Evolutionary conservation across 164 flowering plant genomes (phyloP).

Genomic region (Tetracentron sinense): DNA sequence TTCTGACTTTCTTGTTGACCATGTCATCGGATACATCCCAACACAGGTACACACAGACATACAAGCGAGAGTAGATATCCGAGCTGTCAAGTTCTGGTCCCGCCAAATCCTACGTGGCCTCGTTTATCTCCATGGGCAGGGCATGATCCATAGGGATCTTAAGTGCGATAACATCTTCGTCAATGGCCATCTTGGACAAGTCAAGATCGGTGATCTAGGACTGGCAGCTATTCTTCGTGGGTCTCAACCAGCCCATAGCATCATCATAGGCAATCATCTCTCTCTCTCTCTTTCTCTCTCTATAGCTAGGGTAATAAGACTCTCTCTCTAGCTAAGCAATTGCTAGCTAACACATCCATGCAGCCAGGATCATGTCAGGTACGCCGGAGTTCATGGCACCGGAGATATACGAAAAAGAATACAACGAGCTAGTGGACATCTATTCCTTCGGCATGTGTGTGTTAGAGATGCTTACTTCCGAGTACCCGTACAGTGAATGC

Average conservation of each 20-base stretch:
- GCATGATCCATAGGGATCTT: slow-evolving; percentile 90
- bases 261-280: slow-evolving; percentile 60
- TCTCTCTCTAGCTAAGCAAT: background rate
- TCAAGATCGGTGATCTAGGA: slow-evolving; percentile 93
- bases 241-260: slow-evolving; percentile 75
- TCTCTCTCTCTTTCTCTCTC: background rate
- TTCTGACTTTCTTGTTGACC: background rate
- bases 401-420: slow-evolving; percentile 83
- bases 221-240: slow-evolving; percentile 74
- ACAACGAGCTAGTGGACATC: slow-evolving; percentile 80
- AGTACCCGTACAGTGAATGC: slow-evolving; percentile 88
- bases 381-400: slow-evolving; percentile 99
- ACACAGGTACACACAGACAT: slow-evolving; percentile 62
- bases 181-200: slow-evolving; percentile 90
- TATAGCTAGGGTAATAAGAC: too few relatives aligned
- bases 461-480: slow-evolving; percentile 83
- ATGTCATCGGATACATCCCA: background rate
- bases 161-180: slow-evolving; percentile 94
- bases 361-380: slow-evolving; percentile 49
- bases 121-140: slow-evolving; percentile 68
- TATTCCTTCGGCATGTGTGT: slow-evolving; percentile 97
- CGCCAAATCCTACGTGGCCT: slow-evolving; percentile 82
- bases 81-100: slow-evolving; percentile 84
- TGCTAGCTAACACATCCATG: too few relatives aligned
- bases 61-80: slow-evolving; percentile 50